phyloP scores from a whole-genome alignment of 148 eudicot species.

The Fagopyrum esculentum region DNA sequence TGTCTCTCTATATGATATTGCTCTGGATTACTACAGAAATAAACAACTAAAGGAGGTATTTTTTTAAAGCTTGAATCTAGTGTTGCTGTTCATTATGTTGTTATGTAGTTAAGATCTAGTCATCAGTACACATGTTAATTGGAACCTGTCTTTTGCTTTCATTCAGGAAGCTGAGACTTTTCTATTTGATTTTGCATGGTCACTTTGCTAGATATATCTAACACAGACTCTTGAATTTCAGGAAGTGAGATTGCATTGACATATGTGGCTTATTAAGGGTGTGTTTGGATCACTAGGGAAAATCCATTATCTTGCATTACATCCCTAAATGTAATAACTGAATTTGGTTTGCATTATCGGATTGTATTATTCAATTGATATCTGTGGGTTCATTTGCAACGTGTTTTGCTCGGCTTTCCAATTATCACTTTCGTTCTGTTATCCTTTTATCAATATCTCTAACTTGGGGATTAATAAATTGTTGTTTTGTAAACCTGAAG shows the following conservation, averaged over 20 bases:
- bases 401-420: background rate
- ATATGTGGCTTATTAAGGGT: background rate
- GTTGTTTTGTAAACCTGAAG: background rate
- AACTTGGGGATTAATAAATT: background rate
- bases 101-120: background rate
- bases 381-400: slow-evolving; percentile 1
- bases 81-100: slow-evolving; percentile 5
- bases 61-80: background rate
- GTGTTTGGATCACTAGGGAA: background rate
- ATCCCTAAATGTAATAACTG: background rate
- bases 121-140: slow-evolving; percentile 1
- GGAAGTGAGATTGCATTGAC: slow-evolving; percentile 3
- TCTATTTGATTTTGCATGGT: background rate
- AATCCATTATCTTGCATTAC: too few relatives aligned
- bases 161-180: background rate
- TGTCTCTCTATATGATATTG: slow-evolving; percentile 54
- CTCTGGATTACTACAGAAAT: slow-evolving; percentile 45
- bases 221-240: background rate
- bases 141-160: background rate
- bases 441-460: slow-evolving; percentile 1
- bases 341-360: background rate
- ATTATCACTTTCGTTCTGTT: background rate
- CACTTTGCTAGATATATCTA: background rate
- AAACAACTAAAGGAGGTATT: slow-evolving; percentile 55
- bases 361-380: background rate